Base-by-base conservation (phyloP, 345 rosid genomes). In the Brassica rapa region DNA sequence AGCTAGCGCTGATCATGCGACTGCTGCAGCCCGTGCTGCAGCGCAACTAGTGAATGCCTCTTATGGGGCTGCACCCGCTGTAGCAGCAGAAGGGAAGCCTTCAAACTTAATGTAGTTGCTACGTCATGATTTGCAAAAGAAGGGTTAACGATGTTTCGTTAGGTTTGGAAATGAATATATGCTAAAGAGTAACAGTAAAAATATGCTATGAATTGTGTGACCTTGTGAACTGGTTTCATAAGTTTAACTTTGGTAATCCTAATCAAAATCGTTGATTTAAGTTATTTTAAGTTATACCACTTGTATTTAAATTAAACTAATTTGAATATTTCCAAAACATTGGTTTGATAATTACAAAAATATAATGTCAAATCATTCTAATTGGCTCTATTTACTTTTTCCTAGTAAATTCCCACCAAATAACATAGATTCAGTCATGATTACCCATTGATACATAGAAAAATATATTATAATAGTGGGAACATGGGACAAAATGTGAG, bases 11-110 rank as follows among this genome's bases (percentile, higher is more conserved):
- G 95, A 92, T 30, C 90, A 88, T 19, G 98, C 97, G 71, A 75
- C 89, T 15, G 89, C 91, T 14, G 83, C 92, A 62, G 98, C 98
- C 35, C 98, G 88, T 71, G 89, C 98, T 53, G 97, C 98, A 68
- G 97, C 91, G 6, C 87, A 83, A 49, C 88, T 94, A 46, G 97
- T 82, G 51, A 89, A 88, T 81, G 86, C 79, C 59, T 72, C 87
- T 16, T 88, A 83, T 61, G 80, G 82, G 71, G 71, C 83, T 57
- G 4, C 41, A 53, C 73, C 70, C 14, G 30, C 51, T 53, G 74
- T 68, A 14, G 87, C 86, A 76, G 63, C 76, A 51, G 85, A 83
- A 65, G 84, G 79, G 70, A 83, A 81, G 37, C 60, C 88, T 71
- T 56, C 71, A 24, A 84, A 82, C 32, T 23, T 15, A 14, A 51